These are phyloP conservation scores for Ramaria sp. DNA, from an alignment of 768 basidiomycete genomes.

Conservation along the genomic window DNA sequence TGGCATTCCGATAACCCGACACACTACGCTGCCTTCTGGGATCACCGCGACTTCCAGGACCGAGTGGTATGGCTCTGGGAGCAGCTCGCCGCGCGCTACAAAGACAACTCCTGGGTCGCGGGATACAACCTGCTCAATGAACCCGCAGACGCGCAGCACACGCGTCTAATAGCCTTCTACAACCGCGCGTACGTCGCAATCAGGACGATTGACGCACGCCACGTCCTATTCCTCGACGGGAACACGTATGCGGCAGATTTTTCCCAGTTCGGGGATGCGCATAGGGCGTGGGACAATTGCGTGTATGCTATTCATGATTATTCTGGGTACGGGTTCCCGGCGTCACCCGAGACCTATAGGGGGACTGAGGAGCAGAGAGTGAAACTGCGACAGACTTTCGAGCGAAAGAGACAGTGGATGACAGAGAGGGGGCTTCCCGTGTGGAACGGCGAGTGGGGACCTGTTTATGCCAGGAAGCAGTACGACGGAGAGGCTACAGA, in stretches of 20 bases:
- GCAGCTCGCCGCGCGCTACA: conserved; percentile 66
- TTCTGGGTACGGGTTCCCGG: conserved; percentile 62
- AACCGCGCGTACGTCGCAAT: conserved; percentile 59
- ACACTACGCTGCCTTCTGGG: conserved; percentile 63
- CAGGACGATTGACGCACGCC: conserved; percentile 55
- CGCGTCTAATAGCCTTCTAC: conserved; percentile 56
- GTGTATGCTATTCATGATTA: conserved; percentile 78
- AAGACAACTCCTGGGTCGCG: conserved; percentile 70
- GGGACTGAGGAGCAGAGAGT: conserved; percentile 41
- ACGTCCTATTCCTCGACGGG: conserved; percentile 72
- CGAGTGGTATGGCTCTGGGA: conserved; percentile 70
- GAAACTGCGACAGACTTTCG: conserved; percentile 46
- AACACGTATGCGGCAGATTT: conserved; percentile 80
- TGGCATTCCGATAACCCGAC: conserved; percentile 73
- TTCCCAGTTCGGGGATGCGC: conserved; percentile 55
- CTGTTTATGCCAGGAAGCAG: conserved; percentile 60
- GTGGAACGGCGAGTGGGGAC: conserved; percentile 80
- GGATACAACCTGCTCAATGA: conserved; percentile 86
- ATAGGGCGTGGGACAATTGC: conserved; percentile 56
- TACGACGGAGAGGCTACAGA: conserved; percentile 50
- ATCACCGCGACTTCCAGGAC: conserved; percentile 80
- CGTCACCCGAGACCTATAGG: conserved; percentile 42
- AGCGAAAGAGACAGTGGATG: conserved; percentile 74
- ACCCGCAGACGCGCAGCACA: conserved; percentile 62
- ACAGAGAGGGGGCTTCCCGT: conserved; percentile 53